These are phyloP conservation scores for Bruguiera hainesii DNA, from an alignment of 441 rosid species.

Conservation along the genomic window DNA sequence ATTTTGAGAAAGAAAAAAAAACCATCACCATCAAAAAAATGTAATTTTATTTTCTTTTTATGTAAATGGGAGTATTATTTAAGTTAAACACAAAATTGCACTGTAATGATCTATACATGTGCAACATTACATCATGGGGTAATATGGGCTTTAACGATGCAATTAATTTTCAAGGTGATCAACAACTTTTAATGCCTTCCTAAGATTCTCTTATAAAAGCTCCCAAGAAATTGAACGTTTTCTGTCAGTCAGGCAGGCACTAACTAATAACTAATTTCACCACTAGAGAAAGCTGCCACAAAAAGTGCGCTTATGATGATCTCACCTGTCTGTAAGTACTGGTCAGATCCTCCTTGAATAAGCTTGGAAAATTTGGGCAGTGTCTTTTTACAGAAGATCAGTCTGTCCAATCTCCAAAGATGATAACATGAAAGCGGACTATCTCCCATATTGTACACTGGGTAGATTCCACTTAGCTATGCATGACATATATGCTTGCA, in stretches of 20 bases:
- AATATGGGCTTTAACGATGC: too few species aligned
- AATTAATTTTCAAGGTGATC: not conserved
- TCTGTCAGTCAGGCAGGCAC: conserved; percentile 18
- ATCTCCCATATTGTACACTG: too few species aligned
- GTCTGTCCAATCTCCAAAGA: not conserved
- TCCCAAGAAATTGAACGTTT: conserved; percentile 6
- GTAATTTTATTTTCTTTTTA: too few species aligned
- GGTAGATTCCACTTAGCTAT: not conserved
- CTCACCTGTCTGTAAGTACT: not conserved
- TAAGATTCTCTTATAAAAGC: conserved; percentile 21
- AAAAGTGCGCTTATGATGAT: not conserved
- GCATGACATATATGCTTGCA: not conserved
- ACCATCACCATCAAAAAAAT: too few species aligned
- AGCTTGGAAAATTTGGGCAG: not conserved
- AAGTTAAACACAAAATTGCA: too few species aligned
- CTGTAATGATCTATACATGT: too few species aligned
- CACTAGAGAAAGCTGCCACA: conserved; percentile 9
- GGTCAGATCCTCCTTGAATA: conserved; percentile 3
- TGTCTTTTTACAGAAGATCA: not conserved
- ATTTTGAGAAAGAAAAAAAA: too few species aligned
- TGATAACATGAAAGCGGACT: not conserved
- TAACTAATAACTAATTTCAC: conserved; percentile 16
- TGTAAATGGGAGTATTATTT: too few species aligned
- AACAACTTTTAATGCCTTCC: not conserved
- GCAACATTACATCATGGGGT: too few species aligned